Evolutionary conservation across 202 grass and related monocot genomes (phyloP).

Genomic region (Carex arenaria): DNA sequence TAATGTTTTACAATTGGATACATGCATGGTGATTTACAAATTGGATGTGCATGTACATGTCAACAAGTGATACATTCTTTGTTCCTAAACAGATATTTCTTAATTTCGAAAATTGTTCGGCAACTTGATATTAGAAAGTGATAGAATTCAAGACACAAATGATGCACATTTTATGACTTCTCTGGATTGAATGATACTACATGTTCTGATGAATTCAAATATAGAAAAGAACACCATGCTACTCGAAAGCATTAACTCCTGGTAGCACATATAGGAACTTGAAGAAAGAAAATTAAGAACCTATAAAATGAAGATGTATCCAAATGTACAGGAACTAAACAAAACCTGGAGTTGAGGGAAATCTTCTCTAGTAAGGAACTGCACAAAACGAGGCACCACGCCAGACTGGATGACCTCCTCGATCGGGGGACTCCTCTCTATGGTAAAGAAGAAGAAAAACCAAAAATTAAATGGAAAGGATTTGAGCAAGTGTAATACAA

Average conservation of each 20-base stretch:
- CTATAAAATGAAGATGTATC: background rate
- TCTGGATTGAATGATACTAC: background rate
- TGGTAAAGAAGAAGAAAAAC: conserved; percentile 18
- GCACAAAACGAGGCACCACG: conserved; percentile 89
- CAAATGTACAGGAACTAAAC: background rate
- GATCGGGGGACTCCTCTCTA: conserved; percentile 88
- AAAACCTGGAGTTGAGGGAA: conserved; percentile 84
- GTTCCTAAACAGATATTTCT: background rate
- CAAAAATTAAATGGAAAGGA: background rate
- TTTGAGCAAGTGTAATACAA: background rate
- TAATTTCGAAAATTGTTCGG: background rate
- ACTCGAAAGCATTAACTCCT: background rate
- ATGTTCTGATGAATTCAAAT: background rate
- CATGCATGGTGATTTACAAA: background rate
- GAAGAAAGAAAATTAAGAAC: background rate
- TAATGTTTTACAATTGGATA: background rate
- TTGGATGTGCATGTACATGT: background rate
- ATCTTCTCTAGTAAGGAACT: conserved; percentile 87
- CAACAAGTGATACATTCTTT: background rate
- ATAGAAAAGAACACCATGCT: background rate
- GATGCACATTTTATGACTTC: background rate
- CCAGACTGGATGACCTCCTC: conserved; percentile 89
- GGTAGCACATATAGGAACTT: background rate
- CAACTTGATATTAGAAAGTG: background rate
- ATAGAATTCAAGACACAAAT: background rate